These are phyloP conservation scores for Corchorus capsularis DNA, from an alignment of 345 rosid genomes.

Conservation along the genomic window DNA sequence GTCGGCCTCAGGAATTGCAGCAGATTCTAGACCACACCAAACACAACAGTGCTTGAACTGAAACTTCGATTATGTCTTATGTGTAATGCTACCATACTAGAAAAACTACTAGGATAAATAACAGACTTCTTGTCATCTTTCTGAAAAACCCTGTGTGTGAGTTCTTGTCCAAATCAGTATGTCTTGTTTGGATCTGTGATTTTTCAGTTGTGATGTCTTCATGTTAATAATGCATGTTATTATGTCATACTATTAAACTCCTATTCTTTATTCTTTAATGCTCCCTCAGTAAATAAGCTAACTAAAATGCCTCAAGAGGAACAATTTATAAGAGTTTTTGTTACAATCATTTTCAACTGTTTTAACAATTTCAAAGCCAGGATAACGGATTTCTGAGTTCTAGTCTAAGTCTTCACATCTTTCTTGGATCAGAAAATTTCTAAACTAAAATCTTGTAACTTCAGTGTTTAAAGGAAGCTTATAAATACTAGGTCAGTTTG, in stretches of 20 bases:
- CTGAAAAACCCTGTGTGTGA: too few species aligned
- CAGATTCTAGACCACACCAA: slow-evolving; percentile 16
- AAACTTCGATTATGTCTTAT: neutral
- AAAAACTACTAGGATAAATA: neutral
- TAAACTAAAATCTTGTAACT: neutral
- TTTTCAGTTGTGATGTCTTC: too few species aligned
- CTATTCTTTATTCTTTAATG: neutral
- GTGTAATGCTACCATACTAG: neutral
- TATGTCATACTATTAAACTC: neutral
- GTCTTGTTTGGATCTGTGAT: too few species aligned
- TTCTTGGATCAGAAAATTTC: neutral
- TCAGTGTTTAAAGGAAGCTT: neutral
- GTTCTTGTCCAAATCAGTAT: neutral
- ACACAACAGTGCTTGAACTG: neutral
- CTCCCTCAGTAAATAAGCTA: neutral
- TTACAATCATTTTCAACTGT: neutral
- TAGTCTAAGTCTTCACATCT: too few species aligned
- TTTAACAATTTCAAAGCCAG: neutral
- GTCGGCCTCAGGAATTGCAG: slow-evolving; percentile 36
- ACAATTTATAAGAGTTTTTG: neutral
- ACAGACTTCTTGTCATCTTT: neutral
- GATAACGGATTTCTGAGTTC: too few species aligned
- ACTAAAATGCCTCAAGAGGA: neutral
- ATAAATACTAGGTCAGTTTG: neutral
- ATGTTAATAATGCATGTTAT: too few species aligned